phyloP scores from a whole-genome alignment of 805 yeast species.

The Saccharomycopsis fodiens region DNA sequence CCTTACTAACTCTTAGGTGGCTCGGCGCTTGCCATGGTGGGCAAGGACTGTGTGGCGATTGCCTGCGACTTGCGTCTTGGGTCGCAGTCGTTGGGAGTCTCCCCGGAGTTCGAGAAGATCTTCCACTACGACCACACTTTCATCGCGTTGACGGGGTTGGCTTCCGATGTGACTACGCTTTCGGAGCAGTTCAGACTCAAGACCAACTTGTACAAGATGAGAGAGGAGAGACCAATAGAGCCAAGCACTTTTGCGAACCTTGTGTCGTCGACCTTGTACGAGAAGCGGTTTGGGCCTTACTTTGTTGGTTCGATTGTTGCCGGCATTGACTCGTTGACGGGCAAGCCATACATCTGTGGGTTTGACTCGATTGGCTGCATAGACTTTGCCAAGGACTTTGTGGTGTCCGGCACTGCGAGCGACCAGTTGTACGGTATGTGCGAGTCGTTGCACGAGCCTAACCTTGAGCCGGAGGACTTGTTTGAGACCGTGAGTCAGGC shows the following conservation, averaged over 20 bases:
- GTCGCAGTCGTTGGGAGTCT: conserved; percentile 82
- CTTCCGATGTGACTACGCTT: conserved; percentile 86
- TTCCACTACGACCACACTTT: conserved; percentile 81
- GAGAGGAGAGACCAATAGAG: conserved; percentile 87
- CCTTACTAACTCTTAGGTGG: conserved; percentile 55
- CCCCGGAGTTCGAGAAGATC: conserved; percentile 89
- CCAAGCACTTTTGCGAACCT: conserved; percentile 91
- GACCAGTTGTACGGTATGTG: conserved; percentile 98
- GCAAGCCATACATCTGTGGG: conserved; percentile 87
- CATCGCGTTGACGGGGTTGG: conserved; percentile 90
- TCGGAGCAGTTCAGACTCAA: conserved; percentile 75
- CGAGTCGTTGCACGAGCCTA: conserved; percentile 90
- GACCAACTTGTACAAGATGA: conserved; percentile 79
- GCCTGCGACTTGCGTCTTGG: conserved; percentile 95
- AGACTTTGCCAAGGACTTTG: conserved; percentile 89
- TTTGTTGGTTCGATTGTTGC: conserved; percentile 96
- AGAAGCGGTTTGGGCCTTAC: conserved; percentile 91
- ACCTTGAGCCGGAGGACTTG: conserved; percentile 87
- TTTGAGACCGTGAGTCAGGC: conserved; percentile 96
- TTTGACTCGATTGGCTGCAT: conserved; percentile 96
- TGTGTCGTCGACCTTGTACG: conserved; percentile 84
- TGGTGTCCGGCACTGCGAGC: conserved; percentile 93
- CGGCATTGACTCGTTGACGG: conserved; percentile 77
- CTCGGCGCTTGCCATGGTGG: conserved; percentile 96
- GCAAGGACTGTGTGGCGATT: conserved; percentile 96